Base-by-base conservation (phyloP, 1,284 basidiomycete genomes). In the Sutorius eximius region DNA sequence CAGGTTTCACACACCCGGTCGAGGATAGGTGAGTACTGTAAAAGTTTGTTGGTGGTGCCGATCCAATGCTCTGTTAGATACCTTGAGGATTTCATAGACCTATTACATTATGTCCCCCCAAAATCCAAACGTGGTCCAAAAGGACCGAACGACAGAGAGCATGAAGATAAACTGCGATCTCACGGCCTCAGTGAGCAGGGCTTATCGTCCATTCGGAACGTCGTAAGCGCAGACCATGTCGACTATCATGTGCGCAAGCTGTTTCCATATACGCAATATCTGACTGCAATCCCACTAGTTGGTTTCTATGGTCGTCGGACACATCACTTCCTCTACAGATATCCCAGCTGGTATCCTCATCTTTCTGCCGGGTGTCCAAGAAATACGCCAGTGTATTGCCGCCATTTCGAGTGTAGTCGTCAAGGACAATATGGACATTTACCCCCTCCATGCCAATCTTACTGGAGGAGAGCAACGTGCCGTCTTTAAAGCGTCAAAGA, bases 381-480 rank as follows among this genome's bases (percentile, higher is more conserved):
- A 95, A 65, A 95, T 95, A 63, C 82, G 84, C 16, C 86, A 90
- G 60, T 93, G 91, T 58, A 85, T 95, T 38, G 83, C 88, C 22
- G 80, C 82, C 13, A 76, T 96, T 24, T 77, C 79, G 20, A 66
- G 70, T 16, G 62, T 74, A 10, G 22, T 57, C 24, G 11, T 73
- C 4, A 62, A 71, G 16, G 70, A 64, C 18, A 67, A 77, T 20
- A 80, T 83, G 8, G 81, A 86, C 44, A 81, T 94, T 46, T 77
- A 95, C 40, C 91, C 95, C 0, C 81, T 98, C 2, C 95, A 98
- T 66, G 93, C 95, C 12, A 97, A 97, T 69, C 75, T 97, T 13
- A 87, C 92, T 0, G 88, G 79, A 42, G 84, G 88, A 16, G 95
- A 97, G 65, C 95, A 98, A 72, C 83, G 86, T 11, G 75, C 76